These are phyloP conservation scores for Juncus inflexus DNA, from an alignment of 176 grass and related monocot species.

Conservation along the genomic window DNA sequence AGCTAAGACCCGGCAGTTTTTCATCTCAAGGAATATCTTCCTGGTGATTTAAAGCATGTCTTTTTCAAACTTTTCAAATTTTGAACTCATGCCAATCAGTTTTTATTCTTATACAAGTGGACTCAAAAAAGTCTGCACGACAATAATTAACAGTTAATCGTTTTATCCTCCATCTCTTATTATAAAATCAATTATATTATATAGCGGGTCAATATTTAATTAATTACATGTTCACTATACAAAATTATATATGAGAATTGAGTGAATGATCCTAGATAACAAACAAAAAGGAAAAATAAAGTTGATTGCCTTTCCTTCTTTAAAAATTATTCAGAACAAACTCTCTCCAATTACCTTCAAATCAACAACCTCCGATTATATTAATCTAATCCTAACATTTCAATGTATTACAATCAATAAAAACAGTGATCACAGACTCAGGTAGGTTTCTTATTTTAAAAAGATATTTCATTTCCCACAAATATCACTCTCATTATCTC, in stretches of 20 bases:
- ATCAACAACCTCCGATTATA: no score
- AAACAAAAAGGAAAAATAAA: neutral
- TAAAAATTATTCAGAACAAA: neutral
- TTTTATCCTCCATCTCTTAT: neutral
- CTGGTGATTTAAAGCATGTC: neutral
- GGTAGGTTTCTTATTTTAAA: no score
- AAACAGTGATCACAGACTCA: no score
- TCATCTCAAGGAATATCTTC: neutral
- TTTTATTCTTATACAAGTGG: constrained; percentile 7
- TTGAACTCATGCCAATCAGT: constrained; percentile 10
- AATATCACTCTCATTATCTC: no score
- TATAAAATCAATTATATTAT: no score
- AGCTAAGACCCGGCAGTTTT: neutral
- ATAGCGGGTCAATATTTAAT: neutral
- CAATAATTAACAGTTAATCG: neutral
- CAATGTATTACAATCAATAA: no score
- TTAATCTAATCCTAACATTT: no score
- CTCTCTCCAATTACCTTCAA: no score
- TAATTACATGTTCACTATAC: neutral
- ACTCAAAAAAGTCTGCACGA: constrained; percentile 7
- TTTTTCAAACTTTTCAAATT: constrained; percentile 23
- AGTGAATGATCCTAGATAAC: neutral
- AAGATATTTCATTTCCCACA: no score
- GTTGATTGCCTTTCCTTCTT: constrained; percentile 5
- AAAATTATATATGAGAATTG: neutral